These are phyloP conservation scores for Neurospora sublineolata DNA, from an alignment of 495 filamentous ascomycete genomes.

Conservation along the genomic window DNA sequence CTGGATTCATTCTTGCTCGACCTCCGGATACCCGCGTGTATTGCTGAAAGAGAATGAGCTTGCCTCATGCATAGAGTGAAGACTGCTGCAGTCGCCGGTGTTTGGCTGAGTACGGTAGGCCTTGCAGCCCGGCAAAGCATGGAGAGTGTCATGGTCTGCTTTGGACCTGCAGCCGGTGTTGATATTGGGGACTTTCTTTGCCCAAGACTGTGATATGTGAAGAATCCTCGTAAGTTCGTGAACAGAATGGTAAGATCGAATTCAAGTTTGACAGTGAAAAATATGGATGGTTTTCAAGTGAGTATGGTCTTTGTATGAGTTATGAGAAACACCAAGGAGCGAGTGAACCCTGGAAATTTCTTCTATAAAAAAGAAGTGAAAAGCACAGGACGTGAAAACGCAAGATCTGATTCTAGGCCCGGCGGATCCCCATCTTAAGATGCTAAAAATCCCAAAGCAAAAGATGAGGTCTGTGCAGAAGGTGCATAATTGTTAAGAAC, in stretches of 20 bases:
- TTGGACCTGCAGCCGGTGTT: not conserved
- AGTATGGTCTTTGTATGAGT: not conserved
- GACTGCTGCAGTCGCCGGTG: conserved; percentile 2
- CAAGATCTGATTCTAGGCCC: not conserved
- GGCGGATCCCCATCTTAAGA: not conserved
- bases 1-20: conserved; percentile 8
- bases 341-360: not conserved
- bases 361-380: not conserved
- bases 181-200: not conserved
- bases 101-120: conserved; percentile 1
- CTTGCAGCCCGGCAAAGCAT: conserved; percentile 12
- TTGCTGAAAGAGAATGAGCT: conserved; percentile 18
- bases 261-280: not conserved
- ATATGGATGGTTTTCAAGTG: not conserved
- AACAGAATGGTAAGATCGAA: not conserved
- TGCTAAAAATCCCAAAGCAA: not conserved
- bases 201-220: not conserved
- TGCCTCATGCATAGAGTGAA: conserved; percentile 1
- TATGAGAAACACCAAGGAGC: not conserved
- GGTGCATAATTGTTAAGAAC: not conserved
- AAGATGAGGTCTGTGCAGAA: not conserved
- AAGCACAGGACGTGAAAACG: not conserved
- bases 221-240: not conserved
- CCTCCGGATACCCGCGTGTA: conserved; percentile 16
- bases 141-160: conserved; percentile 12